These are phyloP conservation scores for Septoria petroselini DNA, from an alignment of 2,329 filamentous ascomycete species.

Conservation along the genomic window DNA sequence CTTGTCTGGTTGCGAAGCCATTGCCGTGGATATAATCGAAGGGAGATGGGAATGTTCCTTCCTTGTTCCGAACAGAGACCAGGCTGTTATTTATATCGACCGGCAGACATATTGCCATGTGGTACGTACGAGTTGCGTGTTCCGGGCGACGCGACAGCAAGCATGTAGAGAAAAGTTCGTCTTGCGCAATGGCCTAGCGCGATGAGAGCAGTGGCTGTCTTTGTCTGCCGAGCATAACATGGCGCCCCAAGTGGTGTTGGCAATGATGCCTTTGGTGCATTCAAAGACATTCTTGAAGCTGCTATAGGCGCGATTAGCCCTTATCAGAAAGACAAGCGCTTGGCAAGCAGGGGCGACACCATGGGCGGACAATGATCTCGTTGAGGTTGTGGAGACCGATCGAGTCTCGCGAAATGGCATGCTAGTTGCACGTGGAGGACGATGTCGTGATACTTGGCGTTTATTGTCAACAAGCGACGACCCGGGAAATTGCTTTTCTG, in stretches of 20 bases:
- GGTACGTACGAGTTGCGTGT: constrained; percentile 9
- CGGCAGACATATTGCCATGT: background rate
- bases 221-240: constrained; percentile 10
- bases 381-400: background rate
- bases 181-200: constrained; percentile 13
- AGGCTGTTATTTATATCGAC: constrained; percentile 6
- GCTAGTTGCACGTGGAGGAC: constrained; percentile 1
- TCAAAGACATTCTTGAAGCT: background rate
- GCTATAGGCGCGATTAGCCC: constrained; percentile 9
- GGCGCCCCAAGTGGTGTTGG: constrained; percentile 1
- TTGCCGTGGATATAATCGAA: constrained; percentile 8
- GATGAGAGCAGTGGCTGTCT: constrained; percentile 11
- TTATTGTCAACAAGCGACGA: constrained; percentile 10
- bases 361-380: background rate
- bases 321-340: constrained; percentile 10
- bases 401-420: background rate
- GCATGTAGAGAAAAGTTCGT: background rate
- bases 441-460: constrained; percentile 18
- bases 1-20: constrained; percentile 9
- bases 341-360: constrained; percentile 6
- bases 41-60: background rate
- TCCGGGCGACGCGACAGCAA: background rate
- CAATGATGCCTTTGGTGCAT: background rate
- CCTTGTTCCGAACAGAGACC: background rate
- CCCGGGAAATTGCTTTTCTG: constrained; percentile 1